phyloP scores from a whole-genome alignment of 768 basidiomycete species.

The Mycena galericulata region DNA sequence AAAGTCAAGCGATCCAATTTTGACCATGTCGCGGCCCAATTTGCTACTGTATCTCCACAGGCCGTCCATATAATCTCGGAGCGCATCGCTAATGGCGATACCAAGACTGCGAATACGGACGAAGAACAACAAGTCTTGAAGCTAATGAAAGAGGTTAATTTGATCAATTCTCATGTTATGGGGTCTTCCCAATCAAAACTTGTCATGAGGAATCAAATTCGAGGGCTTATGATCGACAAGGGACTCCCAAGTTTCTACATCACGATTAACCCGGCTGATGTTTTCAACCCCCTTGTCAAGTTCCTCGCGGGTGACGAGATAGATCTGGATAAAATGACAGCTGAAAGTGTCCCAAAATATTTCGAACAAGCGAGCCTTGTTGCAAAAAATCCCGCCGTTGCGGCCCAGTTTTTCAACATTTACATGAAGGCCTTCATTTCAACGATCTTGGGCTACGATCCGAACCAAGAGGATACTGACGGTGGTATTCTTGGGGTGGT shows the following conservation, averaged over 20 bases:
- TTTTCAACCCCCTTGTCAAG: slow-evolving; percentile 26
- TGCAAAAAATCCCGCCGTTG: slow-evolving; percentile 28
- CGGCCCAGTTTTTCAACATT: slow-evolving; percentile 31
- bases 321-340: background rate
- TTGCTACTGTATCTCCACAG: slow-evolving; percentile 6
- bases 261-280: slow-evolving; percentile 31
- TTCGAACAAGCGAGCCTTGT: slow-evolving; percentile 13
- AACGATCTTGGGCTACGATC: slow-evolving; percentile 31
- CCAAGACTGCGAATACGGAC: slow-evolving; percentile 6
- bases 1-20: slow-evolving; percentile 36
- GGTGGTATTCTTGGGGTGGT: slow-evolving; percentile 37
- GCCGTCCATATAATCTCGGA: background rate
- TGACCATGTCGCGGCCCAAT: slow-evolving; percentile 26
- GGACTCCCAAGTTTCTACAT: slow-evolving; percentile 28
- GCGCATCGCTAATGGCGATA: slow-evolving; percentile 17
- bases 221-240: slow-evolving; percentile 24
- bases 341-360: background rate
- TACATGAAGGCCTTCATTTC: slow-evolving; percentile 32
- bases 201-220: slow-evolving; percentile 12
- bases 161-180: background rate
- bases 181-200: slow-evolving; percentile 20
- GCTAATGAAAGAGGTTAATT: slow-evolving; percentile 35
- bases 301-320: slow-evolving; percentile 31
- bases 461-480: background rate
- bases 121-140: slow-evolving; percentile 35